These are phyloP conservation scores for Agapanthus africanus DNA, from an alignment of 106 monocot species.

Conservation along the genomic window DNA sequence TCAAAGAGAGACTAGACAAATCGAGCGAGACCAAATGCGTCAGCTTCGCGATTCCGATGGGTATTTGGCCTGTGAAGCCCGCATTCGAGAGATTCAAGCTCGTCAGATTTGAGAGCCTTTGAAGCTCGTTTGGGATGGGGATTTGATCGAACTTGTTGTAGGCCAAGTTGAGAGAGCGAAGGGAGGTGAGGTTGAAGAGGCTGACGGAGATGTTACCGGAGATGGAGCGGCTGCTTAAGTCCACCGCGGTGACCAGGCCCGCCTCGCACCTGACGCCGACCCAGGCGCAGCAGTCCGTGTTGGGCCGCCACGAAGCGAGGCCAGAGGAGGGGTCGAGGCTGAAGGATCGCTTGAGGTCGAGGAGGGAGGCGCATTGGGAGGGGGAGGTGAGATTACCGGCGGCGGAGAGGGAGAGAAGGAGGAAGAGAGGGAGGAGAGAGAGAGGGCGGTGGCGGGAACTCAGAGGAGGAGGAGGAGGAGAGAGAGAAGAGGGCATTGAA, in stretches of 20 bases:
- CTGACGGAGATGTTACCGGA: conserved; percentile 29
- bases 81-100: conserved; percentile 45
- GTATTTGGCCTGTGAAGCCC: conserved; percentile 42
- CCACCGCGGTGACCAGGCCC: conserved; percentile 23
- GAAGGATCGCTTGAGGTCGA: conserved; percentile 12
- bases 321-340: conserved; percentile 32
- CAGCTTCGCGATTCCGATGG: conserved; percentile 22
- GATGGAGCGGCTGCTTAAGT: conserved; percentile 46
- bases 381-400: conserved; percentile 4
- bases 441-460: conserved; percentile 7
- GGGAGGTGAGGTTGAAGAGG: conserved; percentile 20
- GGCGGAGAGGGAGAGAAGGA: not conserved
- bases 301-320: conserved; percentile 15
- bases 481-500: no score
- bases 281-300: conserved; percentile 19
- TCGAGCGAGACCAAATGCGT: conserved; percentile 31
- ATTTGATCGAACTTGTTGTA: conserved; percentile 6
- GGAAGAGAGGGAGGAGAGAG: conserved; percentile 1
- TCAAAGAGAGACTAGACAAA: conserved; percentile 17
- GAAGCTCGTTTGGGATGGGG: conserved; percentile 14
- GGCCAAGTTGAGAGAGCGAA: conserved; percentile 41
- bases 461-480: no score
- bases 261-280: not conserved
- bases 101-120: conserved; percentile 22
- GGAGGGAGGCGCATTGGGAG: conserved; percentile 11